phyloP scores from a whole-genome alignment of 495 filamentous ascomycete genomes.

The Thermothielavioides terrestris region DNA sequence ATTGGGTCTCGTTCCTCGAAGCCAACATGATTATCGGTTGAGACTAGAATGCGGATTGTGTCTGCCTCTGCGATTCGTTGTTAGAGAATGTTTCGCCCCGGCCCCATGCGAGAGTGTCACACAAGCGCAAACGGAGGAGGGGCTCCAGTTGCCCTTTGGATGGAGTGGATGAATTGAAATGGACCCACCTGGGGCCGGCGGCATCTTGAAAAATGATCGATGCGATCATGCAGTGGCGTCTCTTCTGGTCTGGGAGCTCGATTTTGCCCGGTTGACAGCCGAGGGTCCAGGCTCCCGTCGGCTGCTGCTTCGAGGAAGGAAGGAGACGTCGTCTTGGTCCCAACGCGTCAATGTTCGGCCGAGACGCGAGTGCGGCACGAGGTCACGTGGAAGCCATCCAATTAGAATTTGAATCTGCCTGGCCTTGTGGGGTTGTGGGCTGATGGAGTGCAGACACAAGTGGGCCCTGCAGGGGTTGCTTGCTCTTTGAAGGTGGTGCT shows the following conservation, averaged over 20 bases:
- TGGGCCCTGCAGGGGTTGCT: too few species aligned
- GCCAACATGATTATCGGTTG: slow-evolving; percentile 96
- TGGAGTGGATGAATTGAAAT: too few species aligned
- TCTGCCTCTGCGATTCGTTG: slow-evolving; percentile 71
- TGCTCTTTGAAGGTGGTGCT: too few species aligned
- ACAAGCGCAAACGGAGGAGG: neutral
- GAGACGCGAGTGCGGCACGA: slow-evolving; percentile 17
- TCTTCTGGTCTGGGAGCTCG: neutral
- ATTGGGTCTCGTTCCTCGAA: slow-evolving; percentile 89
- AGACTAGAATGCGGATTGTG: slow-evolving; percentile 88
- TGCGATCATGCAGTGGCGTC: neutral
- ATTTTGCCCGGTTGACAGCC: too few species aligned
- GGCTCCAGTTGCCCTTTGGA: too few species aligned
- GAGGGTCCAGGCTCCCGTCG: too few species aligned
- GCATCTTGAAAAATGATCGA: slow-evolving; percentile 13
- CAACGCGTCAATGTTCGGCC: slow-evolving; percentile 4
- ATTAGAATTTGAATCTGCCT: neutral
- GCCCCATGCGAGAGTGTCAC: neutral
- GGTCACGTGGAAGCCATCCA: slow-evolving; percentile 15
- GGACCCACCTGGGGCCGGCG: slow-evolving; percentile 15
- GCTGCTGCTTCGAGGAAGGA: neutral
- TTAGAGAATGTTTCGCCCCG: neutral
- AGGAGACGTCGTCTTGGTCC: too few species aligned
- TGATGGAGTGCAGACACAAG: too few species aligned
- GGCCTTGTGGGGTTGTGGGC: too few species aligned